Conservation (phyloP, 2,329 filamentous ascomycete genomes). For the Trichoderma lentiforme region DNA sequence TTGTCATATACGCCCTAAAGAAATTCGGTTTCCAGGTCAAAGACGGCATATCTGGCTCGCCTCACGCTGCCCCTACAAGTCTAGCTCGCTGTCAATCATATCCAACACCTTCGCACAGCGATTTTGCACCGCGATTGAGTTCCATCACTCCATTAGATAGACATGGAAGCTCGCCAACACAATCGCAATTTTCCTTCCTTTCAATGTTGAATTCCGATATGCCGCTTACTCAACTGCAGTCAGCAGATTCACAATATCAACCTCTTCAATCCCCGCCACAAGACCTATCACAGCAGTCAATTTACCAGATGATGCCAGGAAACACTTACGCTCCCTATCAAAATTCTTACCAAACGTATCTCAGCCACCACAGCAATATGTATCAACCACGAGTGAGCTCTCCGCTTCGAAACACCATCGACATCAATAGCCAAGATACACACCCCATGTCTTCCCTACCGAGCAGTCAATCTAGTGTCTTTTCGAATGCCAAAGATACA, state of each 20-base stretch:
- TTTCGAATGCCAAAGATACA: neutral
- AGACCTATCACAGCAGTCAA: neutral
- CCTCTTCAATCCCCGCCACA: neutral
- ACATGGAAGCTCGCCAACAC: neutral
- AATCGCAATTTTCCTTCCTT: conserved; percentile 17
- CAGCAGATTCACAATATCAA: neutral
- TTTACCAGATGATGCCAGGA: neutral
- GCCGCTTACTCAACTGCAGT: neutral
- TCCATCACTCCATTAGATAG: conserved; percentile 25
- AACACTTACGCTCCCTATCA: conserved; percentile 12
- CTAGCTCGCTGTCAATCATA: neutral
- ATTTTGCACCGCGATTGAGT: conserved; percentile 26
- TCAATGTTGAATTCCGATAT: conserved; percentile 20
- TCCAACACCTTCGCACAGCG: neutral
- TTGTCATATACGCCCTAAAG: conserved; percentile 32
- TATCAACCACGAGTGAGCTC: conserved; percentile 28
- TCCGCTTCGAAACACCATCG: conserved; percentile 26
- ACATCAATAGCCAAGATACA: neutral
- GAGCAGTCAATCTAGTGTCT: neutral
- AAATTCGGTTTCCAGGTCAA: conserved; percentile 31
- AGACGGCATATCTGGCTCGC: neutral
- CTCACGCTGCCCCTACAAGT: neutral
- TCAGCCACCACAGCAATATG: conserved; percentile 16
- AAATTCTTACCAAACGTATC: conserved; percentile 27
- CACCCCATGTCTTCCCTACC: neutral